Evolutionary conservation across 1,139 yeast genomes (phyloP), one percentile per base, ranked within the genome.

Genomic region (Hemisphaericaspora subhashii): DNA sequence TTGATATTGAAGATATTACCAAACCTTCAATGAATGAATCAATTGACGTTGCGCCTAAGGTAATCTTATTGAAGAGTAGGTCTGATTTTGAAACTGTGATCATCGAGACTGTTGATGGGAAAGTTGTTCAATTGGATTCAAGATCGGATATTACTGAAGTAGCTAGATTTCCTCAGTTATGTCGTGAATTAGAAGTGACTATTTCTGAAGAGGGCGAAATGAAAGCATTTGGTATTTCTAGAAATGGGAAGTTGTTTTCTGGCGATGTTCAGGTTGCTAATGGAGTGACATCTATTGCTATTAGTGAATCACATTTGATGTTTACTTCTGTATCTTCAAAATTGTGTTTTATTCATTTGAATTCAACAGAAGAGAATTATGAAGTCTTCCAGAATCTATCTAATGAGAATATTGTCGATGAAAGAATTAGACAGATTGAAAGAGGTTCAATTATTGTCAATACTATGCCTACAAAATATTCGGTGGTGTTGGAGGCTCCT

Each of bases 311-410:
- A 1, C 86, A 86, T 53, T 65, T 92, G 27, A 64, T 89, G 20
- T 85, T 86, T 58, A 92, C 98, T 0, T 90, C 96, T 2, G 95
- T 95, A 3, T 94, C 86, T 52, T 86, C 89, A 44, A 80, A 80
- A 46, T 72, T 92, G 47, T 86, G 90, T 56, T 89, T 94, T 53
- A 77, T 88, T 31, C 97, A 89, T 60, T 67, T 90, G 54, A 68
- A 69, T 33, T 54, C 74, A 0, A 64, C 62, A 11, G 62, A 54
- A 38, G 55, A 68, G 45, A 58, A 60, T 39, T 55, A 57, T 31
- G 60, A 60, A 37, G 43, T 46, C 2, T 49, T 52, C 31, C 52
- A 47, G 31, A 52, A 56, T 13, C 47, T 51, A 33, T 46, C 52
- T 31, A 44, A 53, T 35, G 55, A 53, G 31, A 44, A 44, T 36